Base-by-base conservation (phyloP, 2,329 filamentous ascomycete species). In the Macrophomina phaseolina region DNA sequence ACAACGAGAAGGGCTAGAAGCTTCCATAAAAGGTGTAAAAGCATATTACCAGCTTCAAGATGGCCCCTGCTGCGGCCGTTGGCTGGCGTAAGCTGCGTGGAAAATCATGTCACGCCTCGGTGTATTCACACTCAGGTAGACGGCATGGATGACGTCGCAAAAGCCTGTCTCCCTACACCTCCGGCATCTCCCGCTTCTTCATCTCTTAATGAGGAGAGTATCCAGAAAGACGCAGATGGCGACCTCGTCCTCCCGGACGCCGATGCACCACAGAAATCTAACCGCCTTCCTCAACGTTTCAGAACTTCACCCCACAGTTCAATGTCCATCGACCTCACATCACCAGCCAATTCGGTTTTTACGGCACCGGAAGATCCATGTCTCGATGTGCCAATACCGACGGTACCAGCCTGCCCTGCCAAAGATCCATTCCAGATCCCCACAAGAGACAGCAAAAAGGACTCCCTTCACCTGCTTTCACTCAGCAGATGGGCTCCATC, bases 401-500 rank as follows among this genome's bases (percentile, higher is more conserved):
- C 52, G 5, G 38, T 45, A 30, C 60, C 42, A 12, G 61, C 66
- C 8, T 65, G 18, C 40, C 61, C 61, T 8, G 51, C 52, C 4
- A 45, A 34, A 16, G 69, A 70, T 30, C 48, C 64, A 3, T 70
- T 68, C 53, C 70, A 69, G 5, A 71, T 73, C 56, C 72, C 71
- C 16, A 51, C 53, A 1, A 67, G 63, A 30, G 49, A 64, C 23
- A 23, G 23, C 3, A 58, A 46, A n/a, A 36, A n/a, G 55, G 63
- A n/a, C 36, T 9, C 53, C 9, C 63, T 70, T 2, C 53, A 38
- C n/a, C 64, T 68, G 7, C 64, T 70, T 40, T 23, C 45, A 12
- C 45, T 73, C 46, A 75, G 75, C 65, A 76, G 77, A 68, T 75
- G 73, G 71, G 68, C 67, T 28, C 62, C 71, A 46, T 69, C 73